Base-by-base conservation (phyloP, 768 basidiomycete genomes). In the Rhodotorula graminis region DNA sequence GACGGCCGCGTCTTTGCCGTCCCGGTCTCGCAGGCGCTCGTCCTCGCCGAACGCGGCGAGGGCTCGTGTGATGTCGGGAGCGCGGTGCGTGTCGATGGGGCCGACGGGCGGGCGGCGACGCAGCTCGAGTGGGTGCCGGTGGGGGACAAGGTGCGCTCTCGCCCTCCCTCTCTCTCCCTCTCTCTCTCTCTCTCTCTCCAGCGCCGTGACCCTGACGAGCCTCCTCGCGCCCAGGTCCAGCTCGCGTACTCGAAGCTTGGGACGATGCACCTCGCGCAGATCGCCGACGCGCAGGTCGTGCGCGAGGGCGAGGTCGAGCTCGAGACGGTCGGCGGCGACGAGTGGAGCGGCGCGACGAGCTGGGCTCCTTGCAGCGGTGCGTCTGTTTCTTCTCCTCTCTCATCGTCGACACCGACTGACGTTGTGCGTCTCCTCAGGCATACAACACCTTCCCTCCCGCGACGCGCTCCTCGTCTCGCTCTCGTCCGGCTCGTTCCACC, bases 201-300 rank as follows among this genome's bases (percentile, higher is more conserved):
- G 27, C 10, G 8, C 4, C 23, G 58, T 25, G 37, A 12, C 25
- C 14, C 40, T 42, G 9, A 40, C 14, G 37, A 25, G 3, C 8
- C 25, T 7, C n/a, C 23, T 7, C 16, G 8, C 7, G 18, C 3
- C 14, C 66, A 67, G 71, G 25, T 11, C 12, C 53, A 40, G 19
- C 63, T 75, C 19, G 74, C 44, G 31, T 71, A 42, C 61, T 47
- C 61, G 18, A 75, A 71, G 56, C 50, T 75, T 3, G 74, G 74
- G 7, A 68, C 66, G 3, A 61, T 69, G 18, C 21, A n/a, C 56
- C 19, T 71, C 10, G 61, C 53, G 19, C 40, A 55, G 29, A 2
- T 40, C 11, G 37, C 27, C 44, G 37, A 27, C 31, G 58, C 37
- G 27, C 16, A 29, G 27, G 50, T 56, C 3, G 37, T 29, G 16